Evolutionary conservation across 768 basidiomycete genomes (phyloP), one percentile per base, ranked within the genome.

Genomic region (Russula earlei): DNA sequence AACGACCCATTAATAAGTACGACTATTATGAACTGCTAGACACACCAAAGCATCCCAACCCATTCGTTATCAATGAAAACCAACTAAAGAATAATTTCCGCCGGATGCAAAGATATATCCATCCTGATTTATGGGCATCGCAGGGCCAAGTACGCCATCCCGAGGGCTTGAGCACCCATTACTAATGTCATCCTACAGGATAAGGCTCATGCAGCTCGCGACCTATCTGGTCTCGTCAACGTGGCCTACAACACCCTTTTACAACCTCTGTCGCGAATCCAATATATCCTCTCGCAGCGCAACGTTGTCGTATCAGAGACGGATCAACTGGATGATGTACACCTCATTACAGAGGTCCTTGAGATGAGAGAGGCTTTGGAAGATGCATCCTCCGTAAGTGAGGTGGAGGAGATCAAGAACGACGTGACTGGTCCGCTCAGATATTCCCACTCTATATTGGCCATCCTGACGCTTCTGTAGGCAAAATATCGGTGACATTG

Each of bases 91-190:
- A 73, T 34, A 76, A 77, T 27, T 94, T 91, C 67, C 72, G 86
- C 33, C 71, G 77, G 44, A 80, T 86, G 3, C 93, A 95, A 66
- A 75, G 81, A 20, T 71, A 80, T 20, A 83, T 89, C 49, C 93
- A 97, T 72, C 93, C 93, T 0, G 93, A 97, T 67, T 76, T 82
- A 12, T 95, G 88, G 85, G 77, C 82, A 33, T 77, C 81, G 29
- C 77, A 79, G 64, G 81, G 82, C 54, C 69, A 77, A 57, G 87
- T 86, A 60, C 51, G 69, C 20, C 12, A 29, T 29, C 6, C 5
- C 24, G 42, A 11, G 3, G 17, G 14, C 27, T 40, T 9, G 11
- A 15, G 17, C 17, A 9, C 20, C 8, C 29, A 52, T 51, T 44
- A 17, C 22, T 54, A 20, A 53, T 19, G 5, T n/a, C 22, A 10